A percentile compares a stretch with the other conserved stretches of the same genome.
Conservation (phyloP, 208 protist species). For the Leishmania major region DNA sequence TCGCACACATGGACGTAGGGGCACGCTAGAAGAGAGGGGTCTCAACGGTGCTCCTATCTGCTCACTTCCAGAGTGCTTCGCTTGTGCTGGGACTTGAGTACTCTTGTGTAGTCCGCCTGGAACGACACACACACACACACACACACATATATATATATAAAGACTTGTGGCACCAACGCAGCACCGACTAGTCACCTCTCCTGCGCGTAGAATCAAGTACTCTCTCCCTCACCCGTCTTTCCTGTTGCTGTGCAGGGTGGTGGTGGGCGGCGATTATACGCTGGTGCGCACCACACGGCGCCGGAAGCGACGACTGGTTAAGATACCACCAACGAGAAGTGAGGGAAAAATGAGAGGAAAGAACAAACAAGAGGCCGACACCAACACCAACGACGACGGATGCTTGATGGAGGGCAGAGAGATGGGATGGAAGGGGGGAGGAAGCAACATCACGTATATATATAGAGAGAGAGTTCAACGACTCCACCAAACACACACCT, state of each 20-base stretch:
- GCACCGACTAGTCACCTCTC: background rate
- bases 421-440: background rate
- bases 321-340: background rate
- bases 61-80: background rate
- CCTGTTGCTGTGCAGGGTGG: no score
- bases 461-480: background rate
- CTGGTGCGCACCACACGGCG: no score
- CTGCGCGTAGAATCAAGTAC: no score
- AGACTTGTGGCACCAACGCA: background rate
- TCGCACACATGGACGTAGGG: background rate
- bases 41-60: background rate
- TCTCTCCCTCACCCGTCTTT: no score
- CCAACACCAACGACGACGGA: no score
- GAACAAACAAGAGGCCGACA: no score
- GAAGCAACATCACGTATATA: background rate
- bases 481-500: background rate
- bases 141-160: background rate
- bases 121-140: background rate
- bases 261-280: no score
- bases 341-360: no score
- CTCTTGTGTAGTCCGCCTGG: background rate
- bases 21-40: background rate
- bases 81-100: background rate
- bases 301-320: background rate
- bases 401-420: background rate